Conservation (phyloP, 2,329 filamentous ascomycete genomes). For the Aspergillus oerlinghausenensis region DNA sequence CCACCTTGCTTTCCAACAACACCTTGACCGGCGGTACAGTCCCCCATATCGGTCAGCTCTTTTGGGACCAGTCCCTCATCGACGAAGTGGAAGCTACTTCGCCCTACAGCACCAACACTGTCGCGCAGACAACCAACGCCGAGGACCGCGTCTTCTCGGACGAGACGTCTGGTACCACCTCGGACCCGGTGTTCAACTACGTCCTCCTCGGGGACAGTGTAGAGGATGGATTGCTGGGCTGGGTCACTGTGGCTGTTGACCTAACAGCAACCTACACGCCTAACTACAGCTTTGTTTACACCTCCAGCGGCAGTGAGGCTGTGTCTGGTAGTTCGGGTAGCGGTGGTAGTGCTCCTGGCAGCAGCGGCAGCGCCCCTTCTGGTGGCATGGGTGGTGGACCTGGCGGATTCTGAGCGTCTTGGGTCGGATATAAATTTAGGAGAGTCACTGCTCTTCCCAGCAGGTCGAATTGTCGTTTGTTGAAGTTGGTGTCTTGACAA, state of each 20-base stretch:
- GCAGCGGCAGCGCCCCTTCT: neutral
- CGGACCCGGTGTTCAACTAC: constrained; percentile 14
- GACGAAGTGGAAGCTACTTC: constrained; percentile 42
- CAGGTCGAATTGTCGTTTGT: neutral
- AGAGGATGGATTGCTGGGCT: constrained; percentile 11
- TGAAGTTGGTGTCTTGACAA: neutral
- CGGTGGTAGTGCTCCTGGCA: neutral
- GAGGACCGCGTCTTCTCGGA: constrained; percentile 10
- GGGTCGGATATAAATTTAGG: neutral
- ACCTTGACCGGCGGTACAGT: constrained; percentile 45
- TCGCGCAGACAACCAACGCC: constrained; percentile 10
- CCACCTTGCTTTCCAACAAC: constrained; percentile 23
- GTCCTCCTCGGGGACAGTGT: constrained; percentile 10
- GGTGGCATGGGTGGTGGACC: neutral
- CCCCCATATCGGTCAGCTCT: constrained; percentile 59
- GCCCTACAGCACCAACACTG: constrained; percentile 28
- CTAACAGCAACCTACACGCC: constrained; percentile 7
- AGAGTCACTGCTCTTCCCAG: neutral
- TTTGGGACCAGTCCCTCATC: constrained; percentile 56
- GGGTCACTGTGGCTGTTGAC: constrained; percentile 13
- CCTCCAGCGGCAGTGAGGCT: neutral
- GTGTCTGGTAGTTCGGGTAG: neutral
- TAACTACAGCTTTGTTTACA: constrained; percentile 2
- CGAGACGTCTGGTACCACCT: constrained; percentile 10
- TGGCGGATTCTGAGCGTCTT: neutral